phyloP scores from a whole-genome alignment of 306 rosid genomes.

The Quercus gilva region DNA sequence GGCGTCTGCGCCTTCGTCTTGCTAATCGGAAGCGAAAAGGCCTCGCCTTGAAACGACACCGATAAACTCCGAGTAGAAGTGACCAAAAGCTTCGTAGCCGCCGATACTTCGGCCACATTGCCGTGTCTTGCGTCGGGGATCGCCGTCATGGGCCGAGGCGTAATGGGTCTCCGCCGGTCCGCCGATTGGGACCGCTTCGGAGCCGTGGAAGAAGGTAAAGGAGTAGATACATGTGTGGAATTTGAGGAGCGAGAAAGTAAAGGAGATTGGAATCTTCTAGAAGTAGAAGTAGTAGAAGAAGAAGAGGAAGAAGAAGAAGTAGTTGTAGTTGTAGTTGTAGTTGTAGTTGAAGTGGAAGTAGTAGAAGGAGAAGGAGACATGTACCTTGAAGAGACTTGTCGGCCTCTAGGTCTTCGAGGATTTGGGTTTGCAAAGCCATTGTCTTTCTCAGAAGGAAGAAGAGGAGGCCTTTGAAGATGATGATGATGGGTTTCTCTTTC shows the following conservation, averaged over 20 bases:
- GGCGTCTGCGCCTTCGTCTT: slow-evolving; percentile 68
- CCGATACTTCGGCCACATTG: slow-evolving; percentile 52
- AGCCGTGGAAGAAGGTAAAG: slow-evolving; percentile 33
- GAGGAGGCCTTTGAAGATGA: slow-evolving; percentile 45
- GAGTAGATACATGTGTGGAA: slow-evolving; percentile 50
- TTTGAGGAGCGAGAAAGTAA: slow-evolving; percentile 79
- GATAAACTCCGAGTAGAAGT: slow-evolving; percentile 94
- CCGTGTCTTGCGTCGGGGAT: slow-evolving; percentile 42
- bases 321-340: slow-evolving; percentile 8
- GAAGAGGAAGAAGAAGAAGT: slow-evolving; percentile 51
- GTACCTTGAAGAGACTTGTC: slow-evolving; percentile 92
- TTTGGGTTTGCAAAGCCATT: slow-evolving; percentile 42
- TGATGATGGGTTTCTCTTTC: slow-evolving; percentile 7
- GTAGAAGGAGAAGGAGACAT: slow-evolving; percentile 87
- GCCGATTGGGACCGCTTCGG: slow-evolving; percentile 87
- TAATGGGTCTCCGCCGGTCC: slow-evolving; percentile 64
- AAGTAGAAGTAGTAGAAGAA: slow-evolving; percentile 55
- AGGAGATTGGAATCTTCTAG: slow-evolving; percentile 86
- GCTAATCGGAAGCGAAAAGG: slow-evolving; percentile 93
- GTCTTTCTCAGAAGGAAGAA: slow-evolving; percentile 56
- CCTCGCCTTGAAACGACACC: slow-evolving; percentile 95
- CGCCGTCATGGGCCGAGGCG: slow-evolving; percentile 52
- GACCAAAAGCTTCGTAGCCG: slow-evolving; percentile 79
- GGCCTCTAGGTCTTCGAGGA: slow-evolving; percentile 63
- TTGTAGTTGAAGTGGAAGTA: slow-evolving; percentile 24